Evolutionary conservation across 2,329 filamentous ascomycete genomes (phyloP), one percentile per base, ranked within the genome.

Genomic region (Trichoderma breve): DNA sequence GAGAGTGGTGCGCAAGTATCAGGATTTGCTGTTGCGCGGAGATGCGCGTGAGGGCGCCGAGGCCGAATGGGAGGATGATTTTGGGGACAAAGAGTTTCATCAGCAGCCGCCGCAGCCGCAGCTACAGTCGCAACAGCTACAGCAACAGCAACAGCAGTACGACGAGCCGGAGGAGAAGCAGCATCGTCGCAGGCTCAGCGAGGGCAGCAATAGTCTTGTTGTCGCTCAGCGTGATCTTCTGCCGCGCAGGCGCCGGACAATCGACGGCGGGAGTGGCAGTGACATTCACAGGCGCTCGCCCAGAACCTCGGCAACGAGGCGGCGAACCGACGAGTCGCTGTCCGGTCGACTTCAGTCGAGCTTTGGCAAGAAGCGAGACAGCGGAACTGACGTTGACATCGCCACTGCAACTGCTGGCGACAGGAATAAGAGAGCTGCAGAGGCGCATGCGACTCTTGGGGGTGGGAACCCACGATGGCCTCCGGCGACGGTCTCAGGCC

Each of bases 391-490:
- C 8, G 12, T 71, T 15, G 28, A 61, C 36, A 34, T n/a, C 11
- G 21, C 26, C 32, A 28, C 15, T 21, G 6, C 57, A 24, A 18
- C 39, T 36, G 21, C 55, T 24, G 8, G 14, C 39, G 66, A 53
- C 28, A 36, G n/a, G 57, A 32, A 53, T 9, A 47, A 28, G 11
- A 62, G 9, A 4, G 43, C 28, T n/a, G 18, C 53, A 26, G 55
- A 28, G 24, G 28, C 66, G 36, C 18, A 28, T 26, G 55, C 66
- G 39, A 15, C 55, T 1, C 18, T n/a, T 28, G 26, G 55, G 47
- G 39, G 39, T 39, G 39, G 47, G 43, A 26, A 24, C 71, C 85
- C 84, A 2, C 81, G 85, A 76, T 91, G 89, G 89, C 89, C 89
- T 21, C 89, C 89, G 0, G 80, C 82, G 12, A 86, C 85, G 64